A percentile compares a stretch with the other conserved stretches of the same genome.
phyloP scores from a whole-genome alignment of 176 grass and related monocot species.

The Eremochloa ophiuroides region DNA sequence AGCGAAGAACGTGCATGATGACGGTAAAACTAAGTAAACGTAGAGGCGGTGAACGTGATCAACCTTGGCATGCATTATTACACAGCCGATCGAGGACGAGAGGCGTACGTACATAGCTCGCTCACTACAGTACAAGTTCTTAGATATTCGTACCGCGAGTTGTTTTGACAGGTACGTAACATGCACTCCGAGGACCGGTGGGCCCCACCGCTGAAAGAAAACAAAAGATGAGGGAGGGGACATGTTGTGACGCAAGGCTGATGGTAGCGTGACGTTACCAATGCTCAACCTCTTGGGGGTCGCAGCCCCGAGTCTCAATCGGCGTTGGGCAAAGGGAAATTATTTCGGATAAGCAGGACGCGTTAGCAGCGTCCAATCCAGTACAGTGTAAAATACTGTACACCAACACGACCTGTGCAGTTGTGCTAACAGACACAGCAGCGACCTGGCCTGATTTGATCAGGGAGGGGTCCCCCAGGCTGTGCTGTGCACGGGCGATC shows the following conservation, averaged over 20 bases:
- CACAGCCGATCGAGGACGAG: background rate
- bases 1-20: background rate
- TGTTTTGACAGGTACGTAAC: slow-evolving; percentile 18
- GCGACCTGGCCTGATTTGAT: background rate
- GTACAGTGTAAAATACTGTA: no score
- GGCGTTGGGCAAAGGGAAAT: background rate
- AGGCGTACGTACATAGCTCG: background rate
- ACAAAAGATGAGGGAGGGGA: background rate
- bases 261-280: slow-evolving; percentile 28
- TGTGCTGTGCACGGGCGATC: background rate
- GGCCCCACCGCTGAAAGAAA: background rate
- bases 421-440: background rate
- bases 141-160: background rate
- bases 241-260: slow-evolving; percentile 8
- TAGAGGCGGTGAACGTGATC: background rate
- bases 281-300: background rate
- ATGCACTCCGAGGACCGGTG: slow-evolving; percentile 8
- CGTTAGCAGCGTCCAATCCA: background rate
- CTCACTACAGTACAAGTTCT: background rate
- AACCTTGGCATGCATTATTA: slow-evolving; percentile 6
- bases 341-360: slow-evolving; percentile 37
- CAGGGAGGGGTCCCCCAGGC: background rate
- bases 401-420: background rate
- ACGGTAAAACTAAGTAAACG: background rate
- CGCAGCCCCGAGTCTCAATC: slow-evolving; percentile 7